These are phyloP conservation scores for Juglanconis sp. DNA, from an alignment of 2,329 filamentous ascomycete species.

Conservation along the genomic window DNA sequence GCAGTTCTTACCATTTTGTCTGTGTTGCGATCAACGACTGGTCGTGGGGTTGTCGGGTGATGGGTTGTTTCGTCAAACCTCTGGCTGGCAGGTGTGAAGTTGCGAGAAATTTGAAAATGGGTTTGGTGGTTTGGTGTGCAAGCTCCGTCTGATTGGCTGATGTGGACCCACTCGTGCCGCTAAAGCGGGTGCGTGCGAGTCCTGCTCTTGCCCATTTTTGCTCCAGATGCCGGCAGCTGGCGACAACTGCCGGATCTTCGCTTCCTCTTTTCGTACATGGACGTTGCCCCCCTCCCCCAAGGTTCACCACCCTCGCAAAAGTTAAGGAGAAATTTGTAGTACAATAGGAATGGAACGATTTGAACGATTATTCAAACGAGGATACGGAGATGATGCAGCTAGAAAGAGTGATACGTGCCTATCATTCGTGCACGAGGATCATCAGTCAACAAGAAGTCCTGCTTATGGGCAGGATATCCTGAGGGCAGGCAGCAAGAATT, in stretches of 20 bases:
- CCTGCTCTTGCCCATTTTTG: neutral
- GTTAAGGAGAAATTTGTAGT: no score
- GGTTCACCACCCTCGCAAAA: no score
- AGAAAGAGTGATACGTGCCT: no score
- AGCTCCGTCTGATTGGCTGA: constrained; percentile 8
- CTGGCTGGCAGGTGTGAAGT: constrained; percentile 2
- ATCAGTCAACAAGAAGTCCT: no score
- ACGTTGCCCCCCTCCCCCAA: no score
- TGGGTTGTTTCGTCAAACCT: constrained; percentile 18
- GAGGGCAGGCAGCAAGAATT: no score
- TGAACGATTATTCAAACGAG: no score
- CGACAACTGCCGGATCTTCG: neutral
- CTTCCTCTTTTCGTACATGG: no score
- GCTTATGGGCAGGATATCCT: no score
- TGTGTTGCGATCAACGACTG: constrained; percentile 48
- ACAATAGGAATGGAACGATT: no score
- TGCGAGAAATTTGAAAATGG: constrained; percentile 19
- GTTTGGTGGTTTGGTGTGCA: constrained; percentile 14
- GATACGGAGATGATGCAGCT: no score
- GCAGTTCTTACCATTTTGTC: constrained; percentile 48
- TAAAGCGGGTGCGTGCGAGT: neutral
- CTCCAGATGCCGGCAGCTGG: neutral
- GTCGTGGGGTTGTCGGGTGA: constrained; percentile 10
- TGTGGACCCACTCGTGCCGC: neutral
- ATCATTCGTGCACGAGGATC: no score